Evolutionary conservation across 208 protist species (phyloP), one percentile per base, ranked within the genome.

Genomic region (Trypanosoma avium): DNA sequence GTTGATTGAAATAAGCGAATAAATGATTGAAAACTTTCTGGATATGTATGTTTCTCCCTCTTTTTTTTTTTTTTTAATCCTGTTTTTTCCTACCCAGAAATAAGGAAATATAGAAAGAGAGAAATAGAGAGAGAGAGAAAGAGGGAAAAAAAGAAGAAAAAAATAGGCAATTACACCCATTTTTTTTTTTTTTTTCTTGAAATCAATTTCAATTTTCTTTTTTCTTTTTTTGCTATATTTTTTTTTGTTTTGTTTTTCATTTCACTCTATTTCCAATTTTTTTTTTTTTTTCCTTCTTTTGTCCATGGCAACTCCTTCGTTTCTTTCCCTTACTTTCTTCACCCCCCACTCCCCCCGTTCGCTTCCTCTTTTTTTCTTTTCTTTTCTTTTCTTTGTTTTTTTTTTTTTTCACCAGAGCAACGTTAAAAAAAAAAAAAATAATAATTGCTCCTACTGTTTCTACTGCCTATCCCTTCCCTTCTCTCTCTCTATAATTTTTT

Each of bases 41-140:
- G n/a, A 42, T 30, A 48, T 27, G 2, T 53, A 9, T 59, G 12
- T 58, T 47, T 55, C 22, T 66, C 61, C 7, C 24, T 66, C 42
- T 61, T 56, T 66, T 66, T 27, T 58, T 61, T 47, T 67, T 45
- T 67, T 48, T 43, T 29, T 19, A 24, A n/a, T 48, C 29, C 15
- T 3, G 24, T 27, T 64, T 52, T 1, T 56, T 15, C 42, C 24
- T 33, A 9, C 17, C 17, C 15, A 30, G 17, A 38, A 32, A 38
- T 12, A 61, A 30, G 9, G 59, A 10, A 38, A 38, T 13, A 38
- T 3, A 42, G 7, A 42, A 42, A 42, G 36, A 42, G 36, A 42
- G 12, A 42, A 42, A 9, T n/a, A 15, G 7, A 9, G 7, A 42
- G 36, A 9, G 17, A 42, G 3, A 9, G 36, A 9, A n/a, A 1